Percentiles rank a stretch among this genome's conserved stretches.
phyloP scores from a whole-genome alignment of 805 yeast species.

The Lipomyces spencermartinsiae region DNA sequence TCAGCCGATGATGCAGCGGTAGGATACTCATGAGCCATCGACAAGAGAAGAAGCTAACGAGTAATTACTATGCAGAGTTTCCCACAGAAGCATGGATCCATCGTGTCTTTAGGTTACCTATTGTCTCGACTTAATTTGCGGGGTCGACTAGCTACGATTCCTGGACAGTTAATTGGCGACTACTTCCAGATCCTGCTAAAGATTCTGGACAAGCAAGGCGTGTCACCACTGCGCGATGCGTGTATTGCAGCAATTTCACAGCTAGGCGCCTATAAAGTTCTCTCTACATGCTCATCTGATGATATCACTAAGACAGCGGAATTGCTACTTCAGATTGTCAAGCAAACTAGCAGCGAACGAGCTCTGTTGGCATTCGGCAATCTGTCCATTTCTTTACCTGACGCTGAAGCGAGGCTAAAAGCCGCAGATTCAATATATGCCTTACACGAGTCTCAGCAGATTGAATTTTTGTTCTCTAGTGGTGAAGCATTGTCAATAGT shows the following conservation, averaged over 20 bases:
- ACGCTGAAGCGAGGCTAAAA: constrained; percentile 42
- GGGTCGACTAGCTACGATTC: constrained; percentile 44
- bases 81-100: constrained; percentile 30
- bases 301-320: constrained; percentile 23
- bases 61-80: constrained; percentile 10
- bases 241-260: constrained; percentile 44
- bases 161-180: constrained; percentile 56
- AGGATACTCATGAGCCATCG: background rate
- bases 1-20: constrained; percentile 1
- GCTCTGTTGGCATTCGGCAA: constrained; percentile 64
- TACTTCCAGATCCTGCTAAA: constrained; percentile 53
- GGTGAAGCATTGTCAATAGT: constrained; percentile 84
- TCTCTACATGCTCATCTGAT: constrained; percentile 39
- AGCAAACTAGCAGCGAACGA: constrained; percentile 60
- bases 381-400: constrained; percentile 52
- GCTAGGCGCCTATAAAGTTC: constrained; percentile 50
- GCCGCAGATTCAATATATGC: constrained; percentile 57
- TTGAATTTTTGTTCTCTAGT: constrained; percentile 75
- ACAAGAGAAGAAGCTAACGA: background rate
- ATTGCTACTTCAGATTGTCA: constrained; percentile 41
- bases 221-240: constrained; percentile 22
- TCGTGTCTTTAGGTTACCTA: constrained; percentile 53
- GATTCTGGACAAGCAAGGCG: constrained; percentile 13
- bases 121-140: constrained; percentile 55
- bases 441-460: constrained; percentile 68